phyloP scores from a whole-genome alignment of 148 eudicot genomes.

The Dianthus caryophyllus region DNA sequence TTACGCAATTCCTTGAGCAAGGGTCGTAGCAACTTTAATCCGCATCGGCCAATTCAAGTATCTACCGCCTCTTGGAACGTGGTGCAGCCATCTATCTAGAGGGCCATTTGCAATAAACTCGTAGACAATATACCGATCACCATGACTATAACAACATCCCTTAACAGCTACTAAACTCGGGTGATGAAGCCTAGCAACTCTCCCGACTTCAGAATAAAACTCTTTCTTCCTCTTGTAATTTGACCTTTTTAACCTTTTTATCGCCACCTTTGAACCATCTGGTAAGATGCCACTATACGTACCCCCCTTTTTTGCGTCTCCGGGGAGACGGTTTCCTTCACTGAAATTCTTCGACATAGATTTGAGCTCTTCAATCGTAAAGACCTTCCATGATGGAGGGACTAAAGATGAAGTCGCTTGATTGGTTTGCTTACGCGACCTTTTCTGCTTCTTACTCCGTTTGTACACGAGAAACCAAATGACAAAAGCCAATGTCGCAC shows the following conservation, averaged over 20 bases:
- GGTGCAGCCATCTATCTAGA: slow-evolving; percentile 90
- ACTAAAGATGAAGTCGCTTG: slow-evolving; percentile 65
- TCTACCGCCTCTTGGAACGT: slow-evolving; percentile 87
- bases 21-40: slow-evolving; percentile 78
- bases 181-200: slow-evolving; percentile 88
- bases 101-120: slow-evolving; percentile 88
- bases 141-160: slow-evolving; percentile 94
- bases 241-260: slow-evolving; percentile 84
- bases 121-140: slow-evolving; percentile 84
- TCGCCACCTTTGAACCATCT: slow-evolving; percentile 84
- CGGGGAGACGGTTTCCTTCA: slow-evolving; percentile 87
- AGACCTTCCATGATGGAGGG: slow-evolving; percentile 83
- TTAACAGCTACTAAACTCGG: slow-evolving; percentile 79
- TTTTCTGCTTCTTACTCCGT: slow-evolving; percentile 70
- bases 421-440: slow-evolving; percentile 63
- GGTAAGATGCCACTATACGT: slow-evolving; percentile 74
- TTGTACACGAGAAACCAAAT: slow-evolving; percentile 73
- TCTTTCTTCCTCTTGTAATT: slow-evolving; percentile 86
- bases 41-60: slow-evolving; percentile 87
- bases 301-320: slow-evolving; percentile 90
- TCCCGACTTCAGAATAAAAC: slow-evolving; percentile 86
- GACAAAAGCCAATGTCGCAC: slow-evolving; percentile 62
- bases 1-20: slow-evolving; percentile 97
- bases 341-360: slow-evolving; percentile 82
- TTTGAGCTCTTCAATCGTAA: slow-evolving; percentile 70